Percentiles rank a stretch among this genome's conserved stretches.
Evolutionary conservation across 495 filamentous ascomycete species (phyloP).

Genomic region (Bryoglossum gracile): DNA sequence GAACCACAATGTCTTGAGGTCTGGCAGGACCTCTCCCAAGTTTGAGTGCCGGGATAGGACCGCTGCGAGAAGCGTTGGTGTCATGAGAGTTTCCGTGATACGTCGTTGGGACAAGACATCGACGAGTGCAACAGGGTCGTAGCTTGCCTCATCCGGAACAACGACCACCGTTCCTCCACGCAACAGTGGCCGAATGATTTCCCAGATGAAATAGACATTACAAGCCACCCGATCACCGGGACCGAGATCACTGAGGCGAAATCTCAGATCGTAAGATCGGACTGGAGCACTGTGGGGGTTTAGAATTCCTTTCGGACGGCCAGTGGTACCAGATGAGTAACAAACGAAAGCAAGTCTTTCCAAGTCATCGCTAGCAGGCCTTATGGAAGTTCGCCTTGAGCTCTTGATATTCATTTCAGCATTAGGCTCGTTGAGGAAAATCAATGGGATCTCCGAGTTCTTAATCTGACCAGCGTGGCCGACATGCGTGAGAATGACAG

Average conservation of each 20-base stretch:
- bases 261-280: slow-evolving; percentile 57
- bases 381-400: slow-evolving; percentile 24
- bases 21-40: slow-evolving; percentile 47
- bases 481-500: slow-evolving; percentile 51
- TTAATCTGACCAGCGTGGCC: slow-evolving; percentile 50
- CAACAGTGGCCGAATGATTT: slow-evolving; percentile 62
- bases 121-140: slow-evolving; percentile 59
- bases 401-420: slow-evolving; percentile 25
- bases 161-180: slow-evolving; percentile 59
- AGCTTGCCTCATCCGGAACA: slow-evolving; percentile 61
- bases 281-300: slow-evolving; percentile 61
- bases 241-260: slow-evolving; percentile 50
- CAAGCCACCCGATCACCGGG: slow-evolving; percentile 63
- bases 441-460: slow-evolving; percentile 43
- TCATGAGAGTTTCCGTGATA: slow-evolving; percentile 67
- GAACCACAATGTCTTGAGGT: slow-evolving; percentile 56
- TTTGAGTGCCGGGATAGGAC: slow-evolving; percentile 52
- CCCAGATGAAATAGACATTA: slow-evolving; percentile 72
- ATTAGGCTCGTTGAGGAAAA: slow-evolving; percentile 45
- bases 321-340: slow-evolving; percentile 61
- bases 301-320: slow-evolving; percentile 62
- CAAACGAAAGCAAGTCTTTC: slow-evolving; percentile 59
- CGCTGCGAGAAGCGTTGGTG: slow-evolving; percentile 60
- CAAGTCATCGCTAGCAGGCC: slow-evolving; percentile 50
- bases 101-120: slow-evolving; percentile 49